Conservation (phyloP, 345 rosid species). For the Noccaea caerulescens region DNA sequence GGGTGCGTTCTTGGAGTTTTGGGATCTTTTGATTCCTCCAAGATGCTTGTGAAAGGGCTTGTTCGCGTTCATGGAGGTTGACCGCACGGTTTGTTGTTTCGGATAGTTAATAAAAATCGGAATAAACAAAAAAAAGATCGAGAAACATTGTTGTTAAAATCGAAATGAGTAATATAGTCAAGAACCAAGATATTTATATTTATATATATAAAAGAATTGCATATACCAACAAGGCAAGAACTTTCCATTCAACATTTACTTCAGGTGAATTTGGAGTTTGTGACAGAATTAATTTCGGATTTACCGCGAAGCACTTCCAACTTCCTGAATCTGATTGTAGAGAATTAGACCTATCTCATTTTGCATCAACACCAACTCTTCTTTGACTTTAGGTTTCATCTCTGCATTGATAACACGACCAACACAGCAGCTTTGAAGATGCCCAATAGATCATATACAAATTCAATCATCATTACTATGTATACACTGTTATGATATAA, state of each 20-base stretch:
- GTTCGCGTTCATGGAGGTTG: constrained; percentile 4
- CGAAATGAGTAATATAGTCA: no score
- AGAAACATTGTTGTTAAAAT: no score
- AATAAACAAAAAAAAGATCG: background rate
- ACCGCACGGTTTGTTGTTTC: constrained; percentile 10
- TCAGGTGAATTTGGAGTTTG: no score
- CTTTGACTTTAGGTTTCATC: constrained; percentile 18
- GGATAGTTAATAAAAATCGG: background rate
- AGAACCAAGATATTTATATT: no score
- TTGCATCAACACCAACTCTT: constrained; percentile 2
- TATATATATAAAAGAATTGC: no score
- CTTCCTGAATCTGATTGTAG: no score
- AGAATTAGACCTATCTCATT: no score
- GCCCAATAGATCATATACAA: constrained; percentile 16
- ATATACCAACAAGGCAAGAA: no score
- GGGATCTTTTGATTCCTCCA: constrained; percentile 48
- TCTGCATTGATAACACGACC: background rate
- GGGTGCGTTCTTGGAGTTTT: constrained; percentile 58
- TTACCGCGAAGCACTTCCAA: no score
- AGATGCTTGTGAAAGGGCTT: constrained; percentile 30
- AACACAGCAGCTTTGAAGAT: constrained; percentile 11
- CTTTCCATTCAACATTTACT: no score
- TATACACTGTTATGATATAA: constrained; percentile 31
- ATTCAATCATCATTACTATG: constrained; percentile 6
- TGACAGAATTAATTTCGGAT: no score